A percentile compares a stretch with the other conserved stretches of the same genome.
Evolutionary conservation across 148 eudicot genomes (phyloP).

Genomic region (Chenopodium quinoa): DNA sequence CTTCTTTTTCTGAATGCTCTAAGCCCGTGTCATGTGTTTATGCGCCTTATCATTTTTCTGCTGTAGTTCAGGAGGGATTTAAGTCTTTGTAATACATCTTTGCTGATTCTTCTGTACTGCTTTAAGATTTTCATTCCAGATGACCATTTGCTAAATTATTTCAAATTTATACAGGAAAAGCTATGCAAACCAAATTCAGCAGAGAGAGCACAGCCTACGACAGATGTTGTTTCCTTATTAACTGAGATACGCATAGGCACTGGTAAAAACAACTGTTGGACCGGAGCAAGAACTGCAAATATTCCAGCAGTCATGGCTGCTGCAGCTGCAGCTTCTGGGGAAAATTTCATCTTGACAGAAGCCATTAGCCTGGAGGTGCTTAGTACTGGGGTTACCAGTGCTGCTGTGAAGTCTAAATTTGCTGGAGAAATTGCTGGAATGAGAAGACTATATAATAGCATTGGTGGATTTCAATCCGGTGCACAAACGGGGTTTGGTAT

Average conservation of each 20-base stretch:
- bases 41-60: not conserved
- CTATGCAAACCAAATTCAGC: constrained; percentile 79
- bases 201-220: constrained; percentile 85
- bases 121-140: not conserved
- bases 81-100: not conserved
- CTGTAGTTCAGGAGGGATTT: not conserved
- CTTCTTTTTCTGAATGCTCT: not conserved
- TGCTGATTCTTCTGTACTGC: not conserved
- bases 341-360: constrained; percentile 71
- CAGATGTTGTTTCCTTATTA: constrained; percentile 88
- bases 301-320: constrained; percentile 99
- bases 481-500: constrained; percentile 49
- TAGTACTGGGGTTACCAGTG: constrained; percentile 89
- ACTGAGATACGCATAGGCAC: constrained; percentile 97
- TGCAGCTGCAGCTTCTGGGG: constrained; percentile 99
- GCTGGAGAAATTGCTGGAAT: constrained; percentile 99
- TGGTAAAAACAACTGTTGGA: constrained; percentile 85
- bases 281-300: constrained; percentile 84
- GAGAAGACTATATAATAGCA: constrained; percentile 84
- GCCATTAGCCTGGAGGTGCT: constrained; percentile 95
- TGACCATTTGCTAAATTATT: constrained; percentile 2
- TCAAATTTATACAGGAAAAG: constrained; percentile 63
- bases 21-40: not conserved
- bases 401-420: constrained; percentile 86
- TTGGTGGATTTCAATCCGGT: constrained; percentile 77